Evolutionary conservation across 768 basidiomycete genomes (phyloP), one percentile per base, ranked within the genome.

Genomic region (Kwoniella mangroviensis): DNA sequence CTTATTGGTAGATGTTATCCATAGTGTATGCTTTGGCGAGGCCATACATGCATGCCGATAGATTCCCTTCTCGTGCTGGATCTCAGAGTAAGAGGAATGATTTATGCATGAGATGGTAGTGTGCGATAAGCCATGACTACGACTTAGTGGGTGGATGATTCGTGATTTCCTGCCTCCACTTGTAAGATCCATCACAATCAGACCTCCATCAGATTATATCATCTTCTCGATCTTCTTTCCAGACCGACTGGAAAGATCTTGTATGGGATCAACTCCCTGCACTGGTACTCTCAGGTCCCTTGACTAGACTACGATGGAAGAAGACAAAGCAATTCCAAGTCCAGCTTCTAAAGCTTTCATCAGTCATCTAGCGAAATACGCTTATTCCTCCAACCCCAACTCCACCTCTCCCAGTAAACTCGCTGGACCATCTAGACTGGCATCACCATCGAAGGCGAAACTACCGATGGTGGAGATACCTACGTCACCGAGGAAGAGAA

Each of bases 311-410:
- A 24, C 11, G 21, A 54, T 21, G 24, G 21, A 54, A 19, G 53
- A 22, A 54, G 53, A 54, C 15, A 54, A 12, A n/a, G n/a, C 19
- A 19, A 54, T 54, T 12, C 56, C 56, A 2, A 70, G 71, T 68
- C 71, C 76, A 21, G 69, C 76, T 15, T 73, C 73, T 10, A 69
- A 71, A 60, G 76, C 72, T 4, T 72, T 77, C 41, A 72, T 72
- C 15, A 24, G 34, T 11, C 54, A 65, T 2, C 53, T 77, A n/a
- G 65, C 73, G 10, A 71, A 70, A 42, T 77, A 69, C 54, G 72
- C 69, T 9, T 77, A 73, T 57, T 19, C 34, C 15, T 49, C 69
- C n/a, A 15, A 26, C 11, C 17, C 19, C 5, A 42, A n/a, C 11
- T 24, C 19, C 5, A 42, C 42, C 10, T 24, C 49, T 12, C 41